Conservation (phyloP, 2,329 filamentous ascomycete genomes). For the Tricladium varicosporioides region DNA sequence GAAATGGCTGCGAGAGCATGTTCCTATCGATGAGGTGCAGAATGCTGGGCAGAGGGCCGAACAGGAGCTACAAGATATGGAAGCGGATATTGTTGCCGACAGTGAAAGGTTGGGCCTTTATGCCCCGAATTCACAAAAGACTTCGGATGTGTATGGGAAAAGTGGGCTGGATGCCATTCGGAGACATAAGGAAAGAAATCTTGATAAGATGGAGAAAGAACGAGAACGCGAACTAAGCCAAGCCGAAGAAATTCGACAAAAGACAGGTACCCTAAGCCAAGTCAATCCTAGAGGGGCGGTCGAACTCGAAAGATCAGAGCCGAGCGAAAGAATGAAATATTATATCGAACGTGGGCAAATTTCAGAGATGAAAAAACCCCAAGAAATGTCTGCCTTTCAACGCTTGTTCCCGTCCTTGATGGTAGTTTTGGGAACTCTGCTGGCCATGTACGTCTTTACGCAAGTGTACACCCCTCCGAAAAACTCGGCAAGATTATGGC, state of each 20-base stretch:
- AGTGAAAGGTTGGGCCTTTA: constrained; percentile 31
- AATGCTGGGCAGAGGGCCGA: constrained; percentile 62
- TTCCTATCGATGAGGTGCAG: constrained; percentile 57
- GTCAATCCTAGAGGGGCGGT: constrained; percentile 22
- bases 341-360: constrained; percentile 46
- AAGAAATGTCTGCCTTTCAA: constrained; percentile 50
- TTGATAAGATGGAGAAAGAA: constrained; percentile 46
- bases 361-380: constrained; percentile 46
- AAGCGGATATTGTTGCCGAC: constrained; percentile 36
- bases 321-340: constrained; percentile 29
- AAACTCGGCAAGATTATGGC: constrained; percentile 50
- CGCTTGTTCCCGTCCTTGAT: constrained; percentile 55
- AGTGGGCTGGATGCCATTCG: constrained; percentile 57
- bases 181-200: constrained; percentile 45
- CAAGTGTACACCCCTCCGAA: constrained; percentile 51
- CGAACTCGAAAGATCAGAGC: constrained; percentile 27
- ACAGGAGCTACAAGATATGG: constrained; percentile 56
- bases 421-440: constrained; percentile 45
- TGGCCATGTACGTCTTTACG: constrained; percentile 43
- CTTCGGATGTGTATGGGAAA: constrained; percentile 50
- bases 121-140: constrained; percentile 26
- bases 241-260: constrained; percentile 35
- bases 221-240: constrained; percentile 40
- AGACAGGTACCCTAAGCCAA: constrained; percentile 27
- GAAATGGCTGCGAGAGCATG: constrained; percentile 51